Conservation (phyloP, 148 eudicot genomes). For the Diospyros lotus region DNA sequence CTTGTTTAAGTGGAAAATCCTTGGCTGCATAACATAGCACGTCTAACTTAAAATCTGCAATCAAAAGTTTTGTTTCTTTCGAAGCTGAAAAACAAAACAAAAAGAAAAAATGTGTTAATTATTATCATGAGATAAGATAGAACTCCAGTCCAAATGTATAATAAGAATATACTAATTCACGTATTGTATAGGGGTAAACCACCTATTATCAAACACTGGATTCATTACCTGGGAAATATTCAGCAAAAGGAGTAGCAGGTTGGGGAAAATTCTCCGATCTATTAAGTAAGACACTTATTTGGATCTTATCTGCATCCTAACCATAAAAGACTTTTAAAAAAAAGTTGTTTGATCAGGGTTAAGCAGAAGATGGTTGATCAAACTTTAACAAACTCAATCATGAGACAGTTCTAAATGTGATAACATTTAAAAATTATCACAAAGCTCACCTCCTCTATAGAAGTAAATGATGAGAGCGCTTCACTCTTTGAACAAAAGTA, state of each 20-base stretch:
- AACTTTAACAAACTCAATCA: not conserved
- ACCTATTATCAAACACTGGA: not conserved
- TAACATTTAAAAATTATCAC: not conserved
- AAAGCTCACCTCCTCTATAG: conserved; percentile 59
- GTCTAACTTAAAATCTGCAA: conserved; percentile 62
- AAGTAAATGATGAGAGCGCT: conserved; percentile 23
- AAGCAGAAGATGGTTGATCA: not conserved
- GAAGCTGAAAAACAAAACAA: conserved; percentile 35
- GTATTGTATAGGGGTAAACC: not conserved
- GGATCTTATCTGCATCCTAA: conserved; percentile 88
- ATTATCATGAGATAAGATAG: conserved; percentile 1
- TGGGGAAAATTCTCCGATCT: conserved; percentile 46
- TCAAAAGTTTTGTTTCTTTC: conserved; percentile 56
- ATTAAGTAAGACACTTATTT: conserved; percentile 51
- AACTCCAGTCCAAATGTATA: not conserved
- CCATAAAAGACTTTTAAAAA: conserved; percentile 21
- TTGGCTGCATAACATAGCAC: conserved; percentile 82
- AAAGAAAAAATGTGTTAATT: conserved; percentile 9
- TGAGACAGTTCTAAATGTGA: not conserved
- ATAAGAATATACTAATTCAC: not conserved
- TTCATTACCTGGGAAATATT: conserved; percentile 73
- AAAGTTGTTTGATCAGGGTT: not conserved
- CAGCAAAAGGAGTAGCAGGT: conserved; percentile 61
- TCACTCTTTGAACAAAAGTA: conserved; percentile 51
- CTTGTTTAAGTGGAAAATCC: conserved; percentile 54